Percentiles rank a stretch among this genome's conserved stretches.
Evolutionary conservation across 768 basidiomycete species (phyloP).

Genomic region (Boletus subcaerulescens): DNA sequence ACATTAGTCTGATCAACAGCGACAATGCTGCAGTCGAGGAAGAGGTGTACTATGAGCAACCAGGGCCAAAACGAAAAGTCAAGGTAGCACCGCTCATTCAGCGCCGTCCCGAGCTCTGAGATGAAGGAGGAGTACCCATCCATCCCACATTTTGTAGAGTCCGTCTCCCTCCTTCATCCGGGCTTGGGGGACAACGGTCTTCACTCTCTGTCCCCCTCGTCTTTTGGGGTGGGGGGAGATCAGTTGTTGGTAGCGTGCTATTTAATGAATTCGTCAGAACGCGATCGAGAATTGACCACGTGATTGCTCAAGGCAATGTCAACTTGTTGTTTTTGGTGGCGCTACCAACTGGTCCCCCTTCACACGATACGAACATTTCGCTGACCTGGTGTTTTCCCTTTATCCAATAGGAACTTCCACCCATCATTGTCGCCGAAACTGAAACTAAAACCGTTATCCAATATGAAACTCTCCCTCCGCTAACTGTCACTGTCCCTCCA

Average conservation of each 20-base stretch:
- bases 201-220: slow-evolving; percentile 71
- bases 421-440: slow-evolving; percentile 44
- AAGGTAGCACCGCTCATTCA: slow-evolving; percentile 84
- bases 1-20: slow-evolving; percentile 62
- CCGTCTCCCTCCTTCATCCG: slow-evolving; percentile 85
- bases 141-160: slow-evolving; percentile 57
- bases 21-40: slow-evolving; percentile 70
- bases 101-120: slow-evolving; percentile 92
- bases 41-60: slow-evolving; percentile 76
- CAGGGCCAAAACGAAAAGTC: slow-evolving; percentile 68
- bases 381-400: slow-evolving; percentile 33
- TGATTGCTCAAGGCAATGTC: slow-evolving; percentile 33
- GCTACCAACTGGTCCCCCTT: slow-evolving; percentile 38
- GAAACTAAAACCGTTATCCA: slow-evolving; percentile 65
- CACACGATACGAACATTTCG: slow-evolving; percentile 25
- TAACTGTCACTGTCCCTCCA: slow-evolving; percentile 68
- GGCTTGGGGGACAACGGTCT: slow-evolving; percentile 86
- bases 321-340: slow-evolving; percentile 25
- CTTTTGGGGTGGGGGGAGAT: slow-evolving; percentile 38
- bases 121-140: slow-evolving; percentile 68
- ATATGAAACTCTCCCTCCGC: slow-evolving; percentile 45
- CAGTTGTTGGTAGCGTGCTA: slow-evolving; percentile 32
- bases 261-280: slow-evolving; percentile 26
- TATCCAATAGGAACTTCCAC: slow-evolving; percentile 40
- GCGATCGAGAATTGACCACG: slow-evolving; percentile 20